A percentile compares a stretch with the other conserved stretches of the same genome.
Evolutionary conservation across 139 green algal genomes (phyloP).

Genomic region (Ettlia oleoabundans): DNA sequence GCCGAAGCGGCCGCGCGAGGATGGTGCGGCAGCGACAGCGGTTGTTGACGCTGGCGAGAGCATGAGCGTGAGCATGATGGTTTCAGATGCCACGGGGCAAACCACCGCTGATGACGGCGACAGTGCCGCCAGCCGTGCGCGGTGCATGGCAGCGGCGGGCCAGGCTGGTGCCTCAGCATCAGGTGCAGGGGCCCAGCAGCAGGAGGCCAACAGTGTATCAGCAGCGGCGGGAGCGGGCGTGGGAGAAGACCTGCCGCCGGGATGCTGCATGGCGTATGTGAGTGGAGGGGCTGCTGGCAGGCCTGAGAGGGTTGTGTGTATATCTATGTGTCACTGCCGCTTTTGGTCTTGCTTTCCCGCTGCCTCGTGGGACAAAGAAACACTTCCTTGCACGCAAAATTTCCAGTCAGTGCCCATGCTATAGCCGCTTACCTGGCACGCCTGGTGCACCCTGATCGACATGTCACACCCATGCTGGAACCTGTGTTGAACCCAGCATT

Average conservation of each 20-base stretch:
- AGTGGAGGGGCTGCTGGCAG: constrained; percentile 16
- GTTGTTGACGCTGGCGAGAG: neutral
- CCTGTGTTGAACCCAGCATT: neutral
- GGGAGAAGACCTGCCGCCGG: constrained; percentile 34
- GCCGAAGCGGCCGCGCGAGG: constrained; percentile 35
- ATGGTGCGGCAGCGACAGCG: too few relatives aligned
- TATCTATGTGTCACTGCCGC: too few relatives aligned
- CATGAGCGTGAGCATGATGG: constrained; percentile 22
- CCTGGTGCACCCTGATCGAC: too few relatives aligned
- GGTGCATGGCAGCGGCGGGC: neutral
- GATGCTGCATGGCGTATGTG: constrained; percentile 67
- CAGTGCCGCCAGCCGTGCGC: neutral
- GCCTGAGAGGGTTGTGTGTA: neutral
- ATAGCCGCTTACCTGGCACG: too few relatives aligned
- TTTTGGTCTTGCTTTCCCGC: too few relatives aligned
- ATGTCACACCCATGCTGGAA: too few relatives aligned
- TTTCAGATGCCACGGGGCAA: constrained; percentile 21
- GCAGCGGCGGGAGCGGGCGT: neutral
- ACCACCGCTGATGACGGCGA: constrained; percentile 2
- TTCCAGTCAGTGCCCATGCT: too few relatives aligned
- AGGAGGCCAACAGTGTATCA: too few relatives aligned
- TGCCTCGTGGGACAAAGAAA: too few relatives aligned
- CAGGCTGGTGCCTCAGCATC: neutral
- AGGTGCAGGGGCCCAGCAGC: too few relatives aligned
- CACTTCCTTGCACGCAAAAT: too few relatives aligned